Base-by-base conservation (phyloP, 176 grass and related monocot genomes). In the Olyra latifolia region DNA sequence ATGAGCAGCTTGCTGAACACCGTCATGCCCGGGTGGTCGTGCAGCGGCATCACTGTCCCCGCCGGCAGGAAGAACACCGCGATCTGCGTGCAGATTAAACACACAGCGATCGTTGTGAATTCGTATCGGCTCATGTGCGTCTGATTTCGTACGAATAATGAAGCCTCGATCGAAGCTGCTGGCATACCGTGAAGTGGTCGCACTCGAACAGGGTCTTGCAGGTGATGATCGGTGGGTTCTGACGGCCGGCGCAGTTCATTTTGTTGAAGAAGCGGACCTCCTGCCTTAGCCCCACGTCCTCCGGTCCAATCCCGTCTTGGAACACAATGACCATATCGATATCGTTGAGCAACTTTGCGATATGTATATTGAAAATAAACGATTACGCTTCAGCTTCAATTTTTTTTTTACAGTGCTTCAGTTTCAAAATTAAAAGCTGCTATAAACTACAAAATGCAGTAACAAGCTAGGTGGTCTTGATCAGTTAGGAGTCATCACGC, bases 21-120 rank as follows among this genome's bases (percentile, higher is more conserved):
- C 4, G 89, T 91, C 86, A 89, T 91, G 29, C 76, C 86, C 7
- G 80, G 86, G 57, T 94, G 86, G 62, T 91, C 83, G 19, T 94
- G 89, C 24, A 94, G 86, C 10, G 92, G 92, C 83, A 91, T 87
- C 0, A 79, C 86, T 5, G 61, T 25, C 28, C 56, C 48, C 1
- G 17, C 43, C 5, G 92, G 86, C 17, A 94, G 57, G 48, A 87
- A 89, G 48, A 91, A 84, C 43, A 91, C 86, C 15, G 71, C 68
- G 16, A 94, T 78, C 92, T 94, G 82, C 22, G 19, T 2, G 32
- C 32, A 35, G 4, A 35, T 35, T 4, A 35, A 35, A 3, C 32
- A 2, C 32, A 35, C 5, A 35, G 32, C 5, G 32, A 3, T 35
- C 32, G n/a, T n/a, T n/a, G n/a, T n/a, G n/a, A n/a, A n/a, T 35